A percentile compares a stretch with the other conserved stretches of the same genome.
These are phyloP conservation scores for Pseudocercospora fuligena DNA, from an alignment of 2,329 filamentous ascomycete genomes.

Conservation along the genomic window DNA sequence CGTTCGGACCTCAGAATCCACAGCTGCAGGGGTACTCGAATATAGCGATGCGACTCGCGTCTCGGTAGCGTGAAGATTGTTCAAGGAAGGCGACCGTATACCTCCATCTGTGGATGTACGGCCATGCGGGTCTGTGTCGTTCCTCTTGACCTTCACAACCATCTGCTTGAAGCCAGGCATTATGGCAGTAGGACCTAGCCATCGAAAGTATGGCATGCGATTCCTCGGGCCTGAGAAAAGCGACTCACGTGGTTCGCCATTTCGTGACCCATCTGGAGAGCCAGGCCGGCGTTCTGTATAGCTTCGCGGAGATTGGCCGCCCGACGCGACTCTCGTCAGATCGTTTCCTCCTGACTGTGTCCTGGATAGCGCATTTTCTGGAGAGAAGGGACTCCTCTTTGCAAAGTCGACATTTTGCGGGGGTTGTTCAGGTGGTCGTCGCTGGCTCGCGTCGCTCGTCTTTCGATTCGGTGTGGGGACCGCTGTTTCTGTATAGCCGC, in stretches of 20 bases:
- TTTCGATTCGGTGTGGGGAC: conserved; percentile 21
- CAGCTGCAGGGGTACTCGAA: conserved; percentile 34
- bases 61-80: conserved; percentile 24
- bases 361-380: conserved; percentile 5
- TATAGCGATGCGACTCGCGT: conserved; percentile 28
- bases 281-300: conserved; percentile 11
- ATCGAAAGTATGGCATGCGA: conserved; percentile 85
- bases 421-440: conserved; percentile 13
- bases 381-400: not conserved
- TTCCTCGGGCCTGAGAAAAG: conserved; percentile 51
- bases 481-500: conserved; percentile 48
- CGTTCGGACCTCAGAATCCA: conserved; percentile 48
- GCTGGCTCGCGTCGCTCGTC: conserved; percentile 23
- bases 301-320: conserved; percentile 22
- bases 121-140: conserved; percentile 64
- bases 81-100: conserved; percentile 36
- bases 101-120: conserved; percentile 58
- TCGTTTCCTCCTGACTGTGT: conserved; percentile 14
- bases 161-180: conserved; percentile 92
- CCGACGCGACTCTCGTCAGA: conserved; percentile 17
- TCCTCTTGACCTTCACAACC: conserved; percentile 76
- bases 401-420: not conserved
- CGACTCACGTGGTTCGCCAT: conserved; percentile 27
- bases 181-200: conserved; percentile 89
- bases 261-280: conserved; percentile 16